Percentiles rank a stretch among this genome's conserved stretches.
phyloP scores from a whole-genome alignment of 805 yeast genomes.

The Wickerhamiella shivajii region DNA sequence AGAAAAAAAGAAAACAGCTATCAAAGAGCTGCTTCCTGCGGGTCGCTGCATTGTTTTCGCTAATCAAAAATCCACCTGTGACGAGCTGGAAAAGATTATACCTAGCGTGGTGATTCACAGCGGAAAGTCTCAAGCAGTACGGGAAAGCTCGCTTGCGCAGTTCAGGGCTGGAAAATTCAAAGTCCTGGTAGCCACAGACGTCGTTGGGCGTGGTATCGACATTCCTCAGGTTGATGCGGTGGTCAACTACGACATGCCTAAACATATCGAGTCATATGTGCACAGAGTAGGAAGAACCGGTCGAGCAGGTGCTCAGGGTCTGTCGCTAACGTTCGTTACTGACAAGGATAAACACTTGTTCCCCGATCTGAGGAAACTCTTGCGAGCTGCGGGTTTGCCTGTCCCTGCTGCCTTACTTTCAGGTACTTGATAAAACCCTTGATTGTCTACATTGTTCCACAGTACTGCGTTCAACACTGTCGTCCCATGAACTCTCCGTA shows the following conservation, averaged over 20 bases:
- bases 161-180: slow-evolving; percentile 43
- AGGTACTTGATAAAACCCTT: too few species aligned
- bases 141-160: slow-evolving; percentile 60
- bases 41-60: slow-evolving; percentile 49
- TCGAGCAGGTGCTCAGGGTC: slow-evolving; percentile 75
- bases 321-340: slow-evolving; percentile 52
- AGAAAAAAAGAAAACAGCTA: neutral
- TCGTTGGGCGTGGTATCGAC: slow-evolving; percentile 93
- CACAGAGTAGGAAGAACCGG: slow-evolving; percentile 97
- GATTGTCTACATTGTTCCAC: too few species aligned
- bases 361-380: slow-evolving; percentile 9
- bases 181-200: slow-evolving; percentile 78
- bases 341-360: slow-evolving; percentile 10
- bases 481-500: too few species aligned
- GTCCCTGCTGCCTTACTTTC: too few species aligned
- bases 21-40: slow-evolving; percentile 23
- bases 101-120: slow-evolving; percentile 61
- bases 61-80: slow-evolving; percentile 62
- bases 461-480: too few species aligned
- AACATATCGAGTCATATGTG: slow-evolving; percentile 63
- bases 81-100: slow-evolving; percentile 42
- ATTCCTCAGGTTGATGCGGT: slow-evolving; percentile 77
- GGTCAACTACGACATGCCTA: slow-evolving; percentile 73
- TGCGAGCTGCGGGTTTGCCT: slow-evolving; percentile 8
- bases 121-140: slow-evolving; percentile 65